These are phyloP conservation scores for Saksenaea oblongispora DNA, from an alignment of 371 early-diverging fungal genomes.

Conservation along the genomic window DNA sequence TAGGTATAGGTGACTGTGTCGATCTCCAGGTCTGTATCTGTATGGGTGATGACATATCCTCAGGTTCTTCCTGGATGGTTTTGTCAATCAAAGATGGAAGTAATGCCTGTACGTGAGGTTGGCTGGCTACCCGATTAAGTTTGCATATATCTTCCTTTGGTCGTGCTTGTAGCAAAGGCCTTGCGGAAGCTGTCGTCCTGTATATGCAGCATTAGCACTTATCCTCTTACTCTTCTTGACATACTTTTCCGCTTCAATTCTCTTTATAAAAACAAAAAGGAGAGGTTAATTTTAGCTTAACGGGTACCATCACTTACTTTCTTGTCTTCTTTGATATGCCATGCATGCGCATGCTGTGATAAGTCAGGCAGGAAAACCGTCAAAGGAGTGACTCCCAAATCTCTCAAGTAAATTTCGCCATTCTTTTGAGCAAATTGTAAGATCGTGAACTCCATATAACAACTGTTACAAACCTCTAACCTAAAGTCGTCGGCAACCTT, in stretches of 20 bases:
- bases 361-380: slow-evolving; percentile 69
- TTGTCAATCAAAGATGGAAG: slow-evolving; percentile 9
- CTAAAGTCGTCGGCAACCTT: slow-evolving; percentile 24
- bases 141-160: slow-evolving; percentile 30
- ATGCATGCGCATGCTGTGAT: slow-evolving; percentile 19
- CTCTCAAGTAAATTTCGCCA: slow-evolving; percentile 57
- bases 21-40: background rate
- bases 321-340: slow-evolving; percentile 3
- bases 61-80: slow-evolving; percentile 57
- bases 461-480: slow-evolving; percentile 12
- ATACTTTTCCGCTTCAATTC: slow-evolving; percentile 14
- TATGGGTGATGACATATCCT: slow-evolving; percentile 41
- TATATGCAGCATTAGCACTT: background rate
- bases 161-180: slow-evolving; percentile 13
- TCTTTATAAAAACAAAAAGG: background rate
- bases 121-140: slow-evolving; percentile 37
- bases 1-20: slow-evolving; percentile 21
- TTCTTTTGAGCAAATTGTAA: slow-evolving; percentile 20
- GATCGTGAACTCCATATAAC: background rate
- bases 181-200: background rate
- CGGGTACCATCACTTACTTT: background rate
- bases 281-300: background rate
- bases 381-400: slow-evolving; percentile 68
- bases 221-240: background rate
- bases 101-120: slow-evolving; percentile 43